A percentile compares a stretch with the other conserved stretches of the same genome.
phyloP scores from a whole-genome alignment of 108 stramenopile species.

The Nitzschia sp. region DNA sequence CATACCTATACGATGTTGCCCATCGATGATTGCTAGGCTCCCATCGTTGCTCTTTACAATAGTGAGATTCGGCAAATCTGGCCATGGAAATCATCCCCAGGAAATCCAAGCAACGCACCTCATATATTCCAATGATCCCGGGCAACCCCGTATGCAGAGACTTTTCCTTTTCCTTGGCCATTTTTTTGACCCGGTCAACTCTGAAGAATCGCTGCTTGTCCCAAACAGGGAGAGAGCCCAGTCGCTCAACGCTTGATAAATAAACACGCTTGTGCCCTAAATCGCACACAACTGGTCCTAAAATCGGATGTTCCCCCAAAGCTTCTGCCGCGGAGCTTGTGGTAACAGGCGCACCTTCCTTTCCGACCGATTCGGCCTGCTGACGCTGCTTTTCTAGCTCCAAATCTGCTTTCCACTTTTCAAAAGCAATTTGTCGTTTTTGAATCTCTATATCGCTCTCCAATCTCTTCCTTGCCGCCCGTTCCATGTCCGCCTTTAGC shows the following conservation, averaged over 20 bases:
- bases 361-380: neutral
- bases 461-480: constrained; percentile 45
- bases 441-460: constrained; percentile 47
- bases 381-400: constrained; percentile 33
- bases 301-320: constrained; percentile 55
- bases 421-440: constrained; percentile 43
- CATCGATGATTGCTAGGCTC: constrained; percentile 73
- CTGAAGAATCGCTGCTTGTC: constrained; percentile 80
- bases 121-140: constrained; percentile 74
- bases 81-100: neutral
- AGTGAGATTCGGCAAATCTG: neutral
- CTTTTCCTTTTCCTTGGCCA: constrained; percentile 74
- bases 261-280: constrained; percentile 73
- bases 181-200: constrained; percentile 67
- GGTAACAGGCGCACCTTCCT: neutral
- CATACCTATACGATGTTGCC: constrained; percentile 90
- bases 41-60: constrained; percentile 52
- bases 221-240: constrained; percentile 68
- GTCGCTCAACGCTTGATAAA: constrained; percentile 40
- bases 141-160: constrained; percentile 68
- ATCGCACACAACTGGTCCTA: constrained; percentile 58
- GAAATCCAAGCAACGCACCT: constrained; percentile 15
- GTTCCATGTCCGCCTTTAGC: constrained; percentile 36
- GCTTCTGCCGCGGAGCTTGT: neutral
- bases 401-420: constrained; percentile 44